Evolutionary conservation across 768 basidiomycete species (phyloP).

Genomic region (Megacollybia marginata): DNA sequence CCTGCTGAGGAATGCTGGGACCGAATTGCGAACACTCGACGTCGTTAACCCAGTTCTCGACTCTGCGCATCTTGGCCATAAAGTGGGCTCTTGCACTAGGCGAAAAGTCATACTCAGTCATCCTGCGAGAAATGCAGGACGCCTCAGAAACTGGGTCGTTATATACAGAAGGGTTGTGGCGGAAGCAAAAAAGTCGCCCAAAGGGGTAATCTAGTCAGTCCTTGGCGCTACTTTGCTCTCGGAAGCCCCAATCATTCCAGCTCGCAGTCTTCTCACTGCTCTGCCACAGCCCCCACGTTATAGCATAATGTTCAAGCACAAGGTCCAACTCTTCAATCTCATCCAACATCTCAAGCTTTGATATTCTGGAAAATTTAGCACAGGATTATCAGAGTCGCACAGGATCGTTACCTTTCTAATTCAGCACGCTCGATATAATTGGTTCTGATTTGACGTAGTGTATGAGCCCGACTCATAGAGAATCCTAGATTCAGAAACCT

Average conservation of each 20-base stretch:
- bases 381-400: neutral
- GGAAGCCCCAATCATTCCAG: no score
- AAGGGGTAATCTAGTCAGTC: no score
- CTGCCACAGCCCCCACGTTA: conserved; percentile 58
- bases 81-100: neutral
- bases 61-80: neutral
- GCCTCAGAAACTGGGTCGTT: no score
- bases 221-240: no score
- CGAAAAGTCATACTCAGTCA: neutral
- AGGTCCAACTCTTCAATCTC: conserved; percentile 93
- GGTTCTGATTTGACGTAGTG: conserved; percentile 62
- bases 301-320: conserved; percentile 82
- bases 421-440: conserved; percentile 41
- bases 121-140: neutral
- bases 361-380: conserved; percentile 43
- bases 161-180: no score
- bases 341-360: conserved; percentile 79
- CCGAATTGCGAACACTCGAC: neutral
- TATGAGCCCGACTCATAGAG: conserved; percentile 44
- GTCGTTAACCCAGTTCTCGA: neutral
- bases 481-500: conserved; percentile 61
- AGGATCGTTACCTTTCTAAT: conserved; percentile 44
- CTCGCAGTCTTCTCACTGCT: no score
- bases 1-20: neutral
- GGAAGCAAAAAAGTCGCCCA: no score